phyloP scores from a whole-genome alignment of 2,329 filamentous ascomycete species.

The Hypoxylon sp. region DNA sequence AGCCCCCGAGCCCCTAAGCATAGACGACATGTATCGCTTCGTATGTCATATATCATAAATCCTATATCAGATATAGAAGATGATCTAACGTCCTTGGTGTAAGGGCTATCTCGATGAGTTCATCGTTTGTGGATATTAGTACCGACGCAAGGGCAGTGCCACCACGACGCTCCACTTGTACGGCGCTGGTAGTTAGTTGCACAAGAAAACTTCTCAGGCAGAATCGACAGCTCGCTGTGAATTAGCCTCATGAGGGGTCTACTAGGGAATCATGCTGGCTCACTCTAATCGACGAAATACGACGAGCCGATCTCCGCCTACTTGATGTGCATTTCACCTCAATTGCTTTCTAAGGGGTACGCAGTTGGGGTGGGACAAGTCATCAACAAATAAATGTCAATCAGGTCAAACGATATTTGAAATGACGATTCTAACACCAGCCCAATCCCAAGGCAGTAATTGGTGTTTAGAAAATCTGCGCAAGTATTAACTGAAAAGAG shows the following conservation, averaged over 20 bases:
- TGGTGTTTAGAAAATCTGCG: not conserved
- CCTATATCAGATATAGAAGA: not conserved
- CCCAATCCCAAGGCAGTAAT: not conserved
- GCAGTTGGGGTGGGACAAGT: conserved; percentile 33
- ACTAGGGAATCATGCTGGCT: not conserved
- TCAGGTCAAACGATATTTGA: too few species aligned
- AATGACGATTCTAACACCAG: not conserved
- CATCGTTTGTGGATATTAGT: not conserved
- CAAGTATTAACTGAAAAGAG: conserved; percentile 10
- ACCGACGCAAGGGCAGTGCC: conserved; percentile 17
- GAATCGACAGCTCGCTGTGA: conserved; percentile 7
- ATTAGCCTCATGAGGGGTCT: conserved; percentile 24
- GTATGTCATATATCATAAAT: not conserved
- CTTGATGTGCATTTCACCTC: not conserved
- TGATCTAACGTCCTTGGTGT: not conserved
- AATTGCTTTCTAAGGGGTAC: conserved; percentile 17
- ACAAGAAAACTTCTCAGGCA: conserved; percentile 17
- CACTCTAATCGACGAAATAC: not conserved
- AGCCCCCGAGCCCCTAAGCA: not conserved
- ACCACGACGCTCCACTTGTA: conserved; percentile 3
- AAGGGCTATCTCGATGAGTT: not conserved
- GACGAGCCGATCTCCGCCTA: not conserved
- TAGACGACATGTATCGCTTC: not conserved
- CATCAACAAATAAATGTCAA: conserved; percentile 12
- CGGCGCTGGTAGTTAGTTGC: not conserved